phyloP scores from a whole-genome alignment of 805 yeast genomes.

The Candida ascalaphidarum region DNA sequence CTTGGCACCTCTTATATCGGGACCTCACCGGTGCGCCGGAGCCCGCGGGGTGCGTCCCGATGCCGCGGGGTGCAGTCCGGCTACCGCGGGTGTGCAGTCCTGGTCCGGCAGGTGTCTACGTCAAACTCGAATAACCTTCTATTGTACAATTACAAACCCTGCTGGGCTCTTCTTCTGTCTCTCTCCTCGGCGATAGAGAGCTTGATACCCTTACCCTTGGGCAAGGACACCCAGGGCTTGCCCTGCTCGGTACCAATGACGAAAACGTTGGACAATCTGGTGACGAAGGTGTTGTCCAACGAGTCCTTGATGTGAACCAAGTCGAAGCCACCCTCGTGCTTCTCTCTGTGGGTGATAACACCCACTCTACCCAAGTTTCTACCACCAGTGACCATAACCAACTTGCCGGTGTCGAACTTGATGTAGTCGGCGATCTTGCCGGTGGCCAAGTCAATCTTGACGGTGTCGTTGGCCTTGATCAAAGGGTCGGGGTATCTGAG shows the following conservation, averaged over 20 bases:
- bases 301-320: slow-evolving; percentile 94
- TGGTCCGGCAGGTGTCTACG: too few species aligned
- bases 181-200: slow-evolving; percentile 94
- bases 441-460: slow-evolving; percentile 90
- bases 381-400: slow-evolving; percentile 95
- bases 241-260: slow-evolving; percentile 86
- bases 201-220: slow-evolving; percentile 99
- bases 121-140: neutral
- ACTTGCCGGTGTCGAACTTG: slow-evolving; percentile 84
- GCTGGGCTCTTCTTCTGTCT: slow-evolving; percentile 92
- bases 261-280: slow-evolving; percentile 90
- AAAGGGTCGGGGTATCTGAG: slow-evolving; percentile 98
- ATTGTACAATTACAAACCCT: slow-evolving; percentile 15
- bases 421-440: slow-evolving; percentile 85
- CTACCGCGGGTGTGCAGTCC: too few species aligned
- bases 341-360: slow-evolving; percentile 91
- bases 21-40: too few species aligned
- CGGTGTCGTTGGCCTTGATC: slow-evolving; percentile 96
- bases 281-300: slow-evolving; percentile 89
- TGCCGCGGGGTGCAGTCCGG: too few species aligned
- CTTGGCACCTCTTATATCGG: too few species aligned
- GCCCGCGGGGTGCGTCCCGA: too few species aligned
- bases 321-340: slow-evolving; percentile 98
- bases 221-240: slow-evolving; percentile 89
- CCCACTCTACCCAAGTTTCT: slow-evolving; percentile 98